These are phyloP conservation scores for Claviceps sorghi DNA, from an alignment of 2,329 filamentous ascomycete species.

Conservation along the genomic window DNA sequence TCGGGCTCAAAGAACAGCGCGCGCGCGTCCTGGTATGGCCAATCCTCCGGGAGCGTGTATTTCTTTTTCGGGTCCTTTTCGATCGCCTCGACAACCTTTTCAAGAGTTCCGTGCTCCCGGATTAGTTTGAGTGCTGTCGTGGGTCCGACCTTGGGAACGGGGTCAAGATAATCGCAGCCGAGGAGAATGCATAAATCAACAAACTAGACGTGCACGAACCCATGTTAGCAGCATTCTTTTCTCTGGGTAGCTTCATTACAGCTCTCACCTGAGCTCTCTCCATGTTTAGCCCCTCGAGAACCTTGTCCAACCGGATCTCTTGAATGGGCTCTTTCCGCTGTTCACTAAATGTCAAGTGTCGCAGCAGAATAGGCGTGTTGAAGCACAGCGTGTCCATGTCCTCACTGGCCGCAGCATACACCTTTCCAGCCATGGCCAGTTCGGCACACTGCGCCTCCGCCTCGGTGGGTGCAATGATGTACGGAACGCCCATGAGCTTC, in stretches of 20 bases:
- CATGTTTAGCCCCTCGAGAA: conserved; percentile 78
- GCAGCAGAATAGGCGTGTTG: conserved; percentile 74
- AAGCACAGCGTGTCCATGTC: conserved; percentile 99
- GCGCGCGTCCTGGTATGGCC: conserved; percentile 86
- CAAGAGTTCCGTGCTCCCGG: conserved; percentile 75
- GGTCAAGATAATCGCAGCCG: conserved; percentile 94
- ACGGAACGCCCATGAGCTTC: conserved; percentile 92
- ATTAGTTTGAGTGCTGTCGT: conserved; percentile 87
- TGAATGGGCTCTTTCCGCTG: conserved; percentile 96
- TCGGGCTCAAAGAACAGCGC: conserved; percentile 86
- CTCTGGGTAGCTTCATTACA: background rate
- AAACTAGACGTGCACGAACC: conserved; percentile 43
- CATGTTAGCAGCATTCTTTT: conserved; percentile 5
- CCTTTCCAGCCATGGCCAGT: conserved; percentile 79
- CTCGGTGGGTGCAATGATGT: conserved; percentile 88
- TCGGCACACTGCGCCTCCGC: conserved; percentile 93
- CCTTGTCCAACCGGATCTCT: conserved; percentile 79
- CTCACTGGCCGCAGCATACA: conserved; percentile 91
- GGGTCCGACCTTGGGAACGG: conserved; percentile 86
- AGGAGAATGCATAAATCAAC: conserved; percentile 96
- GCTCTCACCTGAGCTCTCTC: conserved; percentile 59
- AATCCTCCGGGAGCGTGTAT: conserved; percentile 82
- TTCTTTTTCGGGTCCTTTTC: conserved; percentile 64
- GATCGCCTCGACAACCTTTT: conserved; percentile 72
- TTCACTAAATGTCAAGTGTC: conserved; percentile 93